Conservation (phyloP, 2,329 filamentous ascomycete species). For the Aureobasidium sp. region DNA sequence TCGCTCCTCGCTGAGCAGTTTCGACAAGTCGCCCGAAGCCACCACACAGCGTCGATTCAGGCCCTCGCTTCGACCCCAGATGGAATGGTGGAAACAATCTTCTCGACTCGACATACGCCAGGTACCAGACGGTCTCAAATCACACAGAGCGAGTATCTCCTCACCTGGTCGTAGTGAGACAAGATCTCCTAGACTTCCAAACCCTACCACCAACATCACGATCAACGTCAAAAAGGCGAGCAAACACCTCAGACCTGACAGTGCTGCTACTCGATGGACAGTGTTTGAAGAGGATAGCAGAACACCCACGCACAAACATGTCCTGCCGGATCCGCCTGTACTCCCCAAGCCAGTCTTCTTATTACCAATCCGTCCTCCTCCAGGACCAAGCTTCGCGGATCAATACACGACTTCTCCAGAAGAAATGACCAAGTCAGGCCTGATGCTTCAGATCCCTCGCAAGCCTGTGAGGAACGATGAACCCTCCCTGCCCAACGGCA, state of each 20-base stretch:
- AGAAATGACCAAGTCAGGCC: constrained; percentile 16
- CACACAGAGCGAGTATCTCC: constrained; percentile 5
- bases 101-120: constrained; percentile 19
- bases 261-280: constrained; percentile 24
- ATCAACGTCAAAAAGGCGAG: background rate
- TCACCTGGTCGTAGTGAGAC: background rate
- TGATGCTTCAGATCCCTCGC: constrained; percentile 23
- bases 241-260: constrained; percentile 16
- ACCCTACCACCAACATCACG: constrained; percentile 16
- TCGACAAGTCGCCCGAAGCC: background rate
- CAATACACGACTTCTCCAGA: constrained; percentile 20
- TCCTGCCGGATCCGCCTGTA: constrained; percentile 1
- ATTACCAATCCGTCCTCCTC: background rate
- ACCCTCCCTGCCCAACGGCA: constrained; percentile 16
- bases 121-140: constrained; percentile 4
- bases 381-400: constrained; percentile 11
- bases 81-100: constrained; percentile 5
- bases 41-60: background rate
- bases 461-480: constrained; percentile 1
- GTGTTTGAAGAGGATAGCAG: constrained; percentile 30
- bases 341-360: constrained; percentile 16
- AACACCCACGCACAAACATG: constrained; percentile 13
- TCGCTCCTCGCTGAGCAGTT: constrained; percentile 2
- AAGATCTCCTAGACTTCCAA: background rate
- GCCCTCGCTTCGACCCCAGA: background rate